These are phyloP conservation scores for Apophysomyces variabilis DNA, from an alignment of 371 early-diverging fungal genomes.

Conservation along the genomic window DNA sequence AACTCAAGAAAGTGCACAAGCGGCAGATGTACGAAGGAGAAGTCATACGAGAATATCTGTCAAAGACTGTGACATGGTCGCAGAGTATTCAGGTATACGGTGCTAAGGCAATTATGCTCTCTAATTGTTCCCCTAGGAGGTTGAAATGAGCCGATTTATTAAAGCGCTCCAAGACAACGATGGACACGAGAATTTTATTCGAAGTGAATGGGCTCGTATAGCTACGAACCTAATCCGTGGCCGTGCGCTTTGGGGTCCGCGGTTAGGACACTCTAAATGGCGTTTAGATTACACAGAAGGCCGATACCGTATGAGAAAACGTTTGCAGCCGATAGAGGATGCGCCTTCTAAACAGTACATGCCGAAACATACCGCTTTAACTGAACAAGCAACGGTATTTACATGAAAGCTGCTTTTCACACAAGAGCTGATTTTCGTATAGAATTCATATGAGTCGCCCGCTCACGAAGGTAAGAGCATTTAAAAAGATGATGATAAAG, in stretches of 20 bases:
- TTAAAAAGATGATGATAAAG: background rate
- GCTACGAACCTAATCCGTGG: conserved; percentile 59
- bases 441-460: background rate
- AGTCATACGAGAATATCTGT: conserved; percentile 55
- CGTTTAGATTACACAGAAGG: conserved; percentile 79
- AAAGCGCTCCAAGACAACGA: conserved; percentile 68
- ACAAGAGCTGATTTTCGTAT: background rate
- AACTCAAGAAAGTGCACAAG: conserved; percentile 62
- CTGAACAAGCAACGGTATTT: conserved; percentile 7
- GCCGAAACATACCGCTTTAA: conserved; percentile 47
- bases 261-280: conserved; percentile 55
- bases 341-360: conserved; percentile 43
- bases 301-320: conserved; percentile 63
- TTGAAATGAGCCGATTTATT: conserved; percentile 62
- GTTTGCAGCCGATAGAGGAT: conserved; percentile 40
- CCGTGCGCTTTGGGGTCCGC: conserved; percentile 68
- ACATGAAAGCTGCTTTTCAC: background rate
- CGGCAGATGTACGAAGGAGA: conserved; percentile 54
- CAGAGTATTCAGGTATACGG: conserved; percentile 56
- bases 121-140: conserved; percentile 30
- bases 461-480: conserved; percentile 4
- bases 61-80: conserved; percentile 63
- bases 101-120: background rate
- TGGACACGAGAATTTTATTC: conserved; percentile 65
- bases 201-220: conserved; percentile 69